A percentile compares a stretch with the other conserved stretches of the same genome.
Conservation (phyloP, 331 rosid species). For the Rosa hybrid region DNA sequence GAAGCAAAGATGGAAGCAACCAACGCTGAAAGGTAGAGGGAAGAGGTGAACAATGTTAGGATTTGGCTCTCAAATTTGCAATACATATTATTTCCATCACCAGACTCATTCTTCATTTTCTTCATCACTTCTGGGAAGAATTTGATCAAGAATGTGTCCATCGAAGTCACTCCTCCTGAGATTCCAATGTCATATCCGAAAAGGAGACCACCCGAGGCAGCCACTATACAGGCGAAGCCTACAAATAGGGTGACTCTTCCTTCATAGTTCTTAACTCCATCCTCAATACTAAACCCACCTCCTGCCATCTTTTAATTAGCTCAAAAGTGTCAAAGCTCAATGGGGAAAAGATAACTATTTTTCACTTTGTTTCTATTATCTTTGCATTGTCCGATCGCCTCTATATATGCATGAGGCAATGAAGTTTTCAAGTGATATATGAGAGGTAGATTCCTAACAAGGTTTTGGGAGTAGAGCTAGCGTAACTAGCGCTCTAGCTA, state of each 20-base stretch:
- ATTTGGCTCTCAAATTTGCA: slow-evolving; percentile 43
- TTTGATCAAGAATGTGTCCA: slow-evolving; percentile 33
- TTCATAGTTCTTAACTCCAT: slow-evolving; percentile 18
- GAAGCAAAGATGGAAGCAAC: slow-evolving; percentile 45
- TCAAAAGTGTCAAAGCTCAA: not conserved
- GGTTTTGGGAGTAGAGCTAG: no score
- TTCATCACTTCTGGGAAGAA: slow-evolving; percentile 37
- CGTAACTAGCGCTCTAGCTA: no score
- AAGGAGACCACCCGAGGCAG: slow-evolving; percentile 35
- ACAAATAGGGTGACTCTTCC: slow-evolving; percentile 27
- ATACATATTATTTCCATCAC: slow-evolving; percentile 24
- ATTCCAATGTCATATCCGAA: slow-evolving; percentile 33
- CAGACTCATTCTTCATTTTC: slow-evolving; percentile 18
- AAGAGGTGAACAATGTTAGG: slow-evolving; percentile 42
- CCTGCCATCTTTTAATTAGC: slow-evolving; percentile 17
- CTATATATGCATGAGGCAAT: no score
- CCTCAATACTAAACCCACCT: slow-evolving; percentile 10
- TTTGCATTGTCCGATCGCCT: no score
- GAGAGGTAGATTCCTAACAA: no score
- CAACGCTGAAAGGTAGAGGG: slow-evolving; percentile 39
- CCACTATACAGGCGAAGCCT: slow-evolving; percentile 17
- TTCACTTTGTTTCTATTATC: no score
- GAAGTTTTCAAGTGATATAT: no score
- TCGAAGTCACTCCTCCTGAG: slow-evolving; percentile 46
- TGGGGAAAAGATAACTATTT: not conserved